Conservation (phyloP, 106 monocot species). For the Agapanthus africanus region DNA sequence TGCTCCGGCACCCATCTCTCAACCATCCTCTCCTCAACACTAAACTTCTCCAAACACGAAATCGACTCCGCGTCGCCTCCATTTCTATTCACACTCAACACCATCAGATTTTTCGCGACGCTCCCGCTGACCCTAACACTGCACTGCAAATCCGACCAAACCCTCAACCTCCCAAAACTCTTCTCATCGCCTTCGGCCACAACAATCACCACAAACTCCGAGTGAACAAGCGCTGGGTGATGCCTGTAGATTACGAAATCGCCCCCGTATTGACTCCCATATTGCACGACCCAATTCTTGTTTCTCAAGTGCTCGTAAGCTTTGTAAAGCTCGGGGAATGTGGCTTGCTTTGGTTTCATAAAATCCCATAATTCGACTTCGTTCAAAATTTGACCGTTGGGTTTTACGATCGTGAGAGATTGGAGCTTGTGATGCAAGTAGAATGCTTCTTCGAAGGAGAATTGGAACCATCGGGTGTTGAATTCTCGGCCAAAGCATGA, state of each 20-base stretch:
- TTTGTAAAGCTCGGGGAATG: conserved; percentile 46
- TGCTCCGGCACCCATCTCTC: conserved; percentile 44
- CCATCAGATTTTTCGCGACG: conserved; percentile 53
- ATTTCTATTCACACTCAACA: conserved; percentile 18
- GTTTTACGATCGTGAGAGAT: conserved; percentile 27
- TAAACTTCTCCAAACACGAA: conserved; percentile 23
- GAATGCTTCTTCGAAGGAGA: conserved; percentile 64
- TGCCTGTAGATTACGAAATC: conserved; percentile 81
- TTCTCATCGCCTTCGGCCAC: conserved; percentile 11
- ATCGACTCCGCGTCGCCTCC: conserved; percentile 1
- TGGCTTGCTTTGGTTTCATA: conserved; percentile 11
- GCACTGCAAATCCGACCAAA: conserved; percentile 59
- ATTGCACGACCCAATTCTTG: conserved; percentile 76
- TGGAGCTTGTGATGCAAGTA: conserved; percentile 45
- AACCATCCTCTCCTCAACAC: conserved; percentile 32
- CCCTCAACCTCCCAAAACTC: conserved; percentile 19
- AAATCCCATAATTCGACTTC: conserved; percentile 37
- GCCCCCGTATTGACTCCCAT: conserved; percentile 54
- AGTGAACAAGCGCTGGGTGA: conserved; percentile 73
- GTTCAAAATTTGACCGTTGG: conserved; percentile 7
- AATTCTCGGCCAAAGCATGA: conserved; percentile 52
- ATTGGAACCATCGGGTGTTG: conserved; percentile 46
- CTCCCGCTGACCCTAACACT: conserved; percentile 45
- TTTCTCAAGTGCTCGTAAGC: conserved; percentile 58
- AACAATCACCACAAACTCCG: conserved; percentile 51